Evolutionary conservation across 768 basidiomycete species (phyloP).

Genomic region (Gloeopeniophorella convolvens): DNA sequence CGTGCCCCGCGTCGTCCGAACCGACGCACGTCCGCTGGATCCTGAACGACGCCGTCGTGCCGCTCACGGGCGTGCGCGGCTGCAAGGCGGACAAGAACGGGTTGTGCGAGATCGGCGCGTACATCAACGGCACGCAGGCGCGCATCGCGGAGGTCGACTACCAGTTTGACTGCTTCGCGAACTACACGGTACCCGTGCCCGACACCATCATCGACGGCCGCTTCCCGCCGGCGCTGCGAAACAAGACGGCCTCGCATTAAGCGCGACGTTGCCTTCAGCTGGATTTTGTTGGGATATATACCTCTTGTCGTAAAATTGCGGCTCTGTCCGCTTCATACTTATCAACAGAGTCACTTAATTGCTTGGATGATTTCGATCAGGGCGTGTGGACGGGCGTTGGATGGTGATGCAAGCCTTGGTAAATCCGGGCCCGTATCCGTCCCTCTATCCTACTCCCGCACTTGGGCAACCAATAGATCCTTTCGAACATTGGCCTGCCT

Average conservation of each 20-base stretch:
- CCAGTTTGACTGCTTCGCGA: conserved; percentile 37
- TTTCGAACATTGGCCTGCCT: too few relatives aligned
- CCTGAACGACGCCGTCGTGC: conserved; percentile 44
- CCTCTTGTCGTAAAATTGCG: too few relatives aligned
- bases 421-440: too few relatives aligned
- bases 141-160: conserved; percentile 38
- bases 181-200: conserved; percentile 38
- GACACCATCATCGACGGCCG: conserved; percentile 36
- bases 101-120: conserved; percentile 35
- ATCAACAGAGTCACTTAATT: too few relatives aligned
- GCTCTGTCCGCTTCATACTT: too few relatives aligned
- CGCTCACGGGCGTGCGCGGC: conserved; percentile 37
- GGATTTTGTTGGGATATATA: too few relatives aligned
- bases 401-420: too few relatives aligned
- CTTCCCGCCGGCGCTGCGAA: conserved; percentile 1
- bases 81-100: conserved; percentile 38
- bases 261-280: too few relatives aligned
- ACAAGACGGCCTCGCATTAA: neutral
- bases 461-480: too few relatives aligned
- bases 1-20: conserved; percentile 28
- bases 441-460: too few relatives aligned
- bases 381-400: too few relatives aligned
- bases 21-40: conserved; percentile 37
- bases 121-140: conserved; percentile 32
- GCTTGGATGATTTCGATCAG: too few relatives aligned